Base-by-base conservation (phyloP, 345 rosid genomes). In the Raphanus raphanistrum region DNA sequence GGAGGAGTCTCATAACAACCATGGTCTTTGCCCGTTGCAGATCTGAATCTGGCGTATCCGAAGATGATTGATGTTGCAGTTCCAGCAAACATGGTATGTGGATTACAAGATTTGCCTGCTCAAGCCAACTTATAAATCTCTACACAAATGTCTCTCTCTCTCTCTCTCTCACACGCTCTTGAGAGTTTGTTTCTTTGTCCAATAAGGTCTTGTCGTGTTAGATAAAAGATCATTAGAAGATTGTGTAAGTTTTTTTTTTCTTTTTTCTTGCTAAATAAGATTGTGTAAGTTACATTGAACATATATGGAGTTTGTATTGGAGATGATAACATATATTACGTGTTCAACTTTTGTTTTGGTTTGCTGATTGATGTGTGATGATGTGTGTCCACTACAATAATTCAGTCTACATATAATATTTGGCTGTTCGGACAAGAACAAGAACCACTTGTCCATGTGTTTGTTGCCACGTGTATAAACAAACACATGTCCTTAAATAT, bases 31-130 rank as follows among this genome's bases (percentile, higher is more conserved):
- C 17, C 36, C 27, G 21, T 1, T 66, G 32, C 86, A 95, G 98
- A 90, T 88, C 84, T 95, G 48, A 88, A 89, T 73, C 84, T 95
- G 62, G 48, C 94, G 69, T 91, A 91, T 82, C 99, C 99, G 13
- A 90, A 92, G 88, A 88, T 90, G 97, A 91, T 92, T 26, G 98
- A 90, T 63, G 77, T 87, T 55, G 92, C 98, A 16, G 96, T 89
- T 35, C 99, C 93, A 29, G 91, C 93, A 45, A 95, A 92, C 65
- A 77, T 91, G 92, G 88, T 85, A 8, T 95, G 98, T 69, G 98
- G 98, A 61, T 79, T 90, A 86, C 99, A 95, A 87, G 97, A 88
- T 73, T 28, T 63, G 67, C 64, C 79, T 65, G 5, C 71, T 65
- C 55, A 74, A 74, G 77, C 76, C 72, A 31, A 41, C 31, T 55